Percentiles rank a stretch among this genome's conserved stretches.
Evolutionary conservation across 1,139 yeast genomes (phyloP).

Genomic region (Maudiozyma humilis): DNA sequence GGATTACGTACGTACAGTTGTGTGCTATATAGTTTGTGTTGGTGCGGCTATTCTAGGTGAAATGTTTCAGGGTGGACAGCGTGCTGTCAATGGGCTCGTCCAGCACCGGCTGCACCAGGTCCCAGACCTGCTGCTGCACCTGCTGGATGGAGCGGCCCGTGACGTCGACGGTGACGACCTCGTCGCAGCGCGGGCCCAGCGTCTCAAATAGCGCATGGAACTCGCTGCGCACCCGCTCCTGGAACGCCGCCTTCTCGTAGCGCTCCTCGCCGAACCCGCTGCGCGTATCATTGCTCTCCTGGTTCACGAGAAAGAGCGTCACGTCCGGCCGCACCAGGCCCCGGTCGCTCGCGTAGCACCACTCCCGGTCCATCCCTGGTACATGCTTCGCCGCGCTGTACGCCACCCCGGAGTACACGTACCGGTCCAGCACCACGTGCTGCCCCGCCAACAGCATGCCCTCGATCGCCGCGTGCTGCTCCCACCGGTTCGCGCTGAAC

Average conservation of each 20-base stretch:
- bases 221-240: conserved; percentile 51
- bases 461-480: conserved; percentile 46
- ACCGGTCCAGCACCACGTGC: conserved; percentile 70
- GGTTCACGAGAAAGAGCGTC: conserved; percentile 66
- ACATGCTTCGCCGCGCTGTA: conserved; percentile 72
- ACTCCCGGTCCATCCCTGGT: conserved; percentile 46
- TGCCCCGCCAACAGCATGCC: conserved; percentile 42
- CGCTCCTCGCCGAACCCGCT: conserved; percentile 89
- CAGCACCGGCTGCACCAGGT: neutral
- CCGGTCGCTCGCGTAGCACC: conserved; percentile 75
- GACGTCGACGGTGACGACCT: conserved; percentile 48
- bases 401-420: conserved; percentile 88
- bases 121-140: conserved; percentile 32
- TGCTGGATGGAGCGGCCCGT: conserved; percentile 48
- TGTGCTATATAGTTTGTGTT: neutral
- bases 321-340: conserved; percentile 87
- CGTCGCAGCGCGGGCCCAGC: conserved; percentile 16
- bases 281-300: conserved; percentile 45
- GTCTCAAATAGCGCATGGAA: conserved; percentile 44
- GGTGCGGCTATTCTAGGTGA: neutral
- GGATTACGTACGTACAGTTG: neutral
- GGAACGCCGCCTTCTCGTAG: conserved; percentile 72
- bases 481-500: conserved; percentile 96
- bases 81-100: neutral
- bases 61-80: neutral